phyloP scores from a whole-genome alignment of 768 basidiomycete species.

The Leccinum longicurvipes region DNA sequence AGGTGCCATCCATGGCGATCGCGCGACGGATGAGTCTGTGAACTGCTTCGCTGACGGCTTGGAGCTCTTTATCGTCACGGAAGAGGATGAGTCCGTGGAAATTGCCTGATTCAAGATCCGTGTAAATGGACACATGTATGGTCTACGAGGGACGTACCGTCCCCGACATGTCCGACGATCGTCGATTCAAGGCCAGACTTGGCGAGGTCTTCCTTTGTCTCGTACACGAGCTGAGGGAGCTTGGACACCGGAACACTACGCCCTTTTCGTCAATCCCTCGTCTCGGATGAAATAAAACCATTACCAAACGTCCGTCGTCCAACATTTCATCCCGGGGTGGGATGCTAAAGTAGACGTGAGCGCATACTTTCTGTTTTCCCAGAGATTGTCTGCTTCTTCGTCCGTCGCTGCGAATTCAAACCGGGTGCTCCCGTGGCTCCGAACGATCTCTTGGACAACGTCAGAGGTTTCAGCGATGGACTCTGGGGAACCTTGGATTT shows the following conservation, averaged over 20 bases:
- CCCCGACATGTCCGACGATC: slow-evolving; percentile 79
- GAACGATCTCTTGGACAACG: slow-evolving; percentile 56
- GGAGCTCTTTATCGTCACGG: slow-evolving; percentile 54
- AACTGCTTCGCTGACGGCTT: slow-evolving; percentile 53
- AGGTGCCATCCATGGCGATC: slow-evolving; percentile 71
- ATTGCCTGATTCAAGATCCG: slow-evolving; percentile 34
- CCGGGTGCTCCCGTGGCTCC: slow-evolving; percentile 61
- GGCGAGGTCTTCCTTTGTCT: slow-evolving; percentile 76
- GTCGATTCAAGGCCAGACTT: slow-evolving; percentile 57
- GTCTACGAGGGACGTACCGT: slow-evolving; percentile 48
- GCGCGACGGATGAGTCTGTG: slow-evolving; percentile 73
- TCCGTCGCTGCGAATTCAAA: slow-evolving; percentile 76
- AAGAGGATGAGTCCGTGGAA: slow-evolving; percentile 54
- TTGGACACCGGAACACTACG: slow-evolving; percentile 65
- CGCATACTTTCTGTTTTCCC: slow-evolving; percentile 85
- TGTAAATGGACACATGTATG: not conserved
- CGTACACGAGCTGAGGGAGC: slow-evolving; percentile 65
- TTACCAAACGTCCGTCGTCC: slow-evolving; percentile 92
- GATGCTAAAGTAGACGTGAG: slow-evolving; percentile 67
- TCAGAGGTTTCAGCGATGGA: slow-evolving; percentile 58
- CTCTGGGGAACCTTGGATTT: slow-evolving; percentile 74
- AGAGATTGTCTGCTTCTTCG: slow-evolving; percentile 71
- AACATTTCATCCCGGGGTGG: slow-evolving; percentile 61
- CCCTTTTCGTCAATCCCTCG: not conserved
- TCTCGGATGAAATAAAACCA: not conserved